Base-by-base conservation (phyloP, 768 basidiomycete species). In the Auriscalpium orientale region DNA sequence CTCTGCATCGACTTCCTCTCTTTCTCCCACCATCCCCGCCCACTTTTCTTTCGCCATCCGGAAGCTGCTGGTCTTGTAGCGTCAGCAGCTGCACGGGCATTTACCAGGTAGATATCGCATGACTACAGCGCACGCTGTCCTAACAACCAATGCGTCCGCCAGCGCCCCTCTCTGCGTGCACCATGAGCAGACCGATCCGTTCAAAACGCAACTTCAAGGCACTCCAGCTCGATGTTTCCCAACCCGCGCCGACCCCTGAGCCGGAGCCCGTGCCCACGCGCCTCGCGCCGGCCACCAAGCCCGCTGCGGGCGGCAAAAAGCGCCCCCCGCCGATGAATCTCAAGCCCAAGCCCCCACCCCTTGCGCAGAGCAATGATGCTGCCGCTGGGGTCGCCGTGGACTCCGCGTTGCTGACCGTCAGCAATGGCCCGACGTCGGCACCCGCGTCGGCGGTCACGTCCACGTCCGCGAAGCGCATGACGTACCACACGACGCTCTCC, bases 191-290 rank as follows among this genome's bases (percentile, higher is more conserved):
- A 40, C 83, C 86, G 53, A 81, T 91, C 59, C 87, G 91, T 71
- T 91, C 91, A 79, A 94, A 94, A 70, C 84, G 91, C 59, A 94
- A 94, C 69, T 92, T 91, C 80, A 93, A 91, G 72, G 84, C 80
- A 40, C 80, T 94, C 9, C 83, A 86, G 73, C 83, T 94, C 67
- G 77, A 81, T 62, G 83, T 86, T 56, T 59, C 77, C 46, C 70
- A 72, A 47, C 68, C 77, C 20, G 62, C 67, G n/a, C 67, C 77
- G 2, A 67, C 74, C 4, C 58, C 71, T 20, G 71, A 77, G 52
- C 65, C 70, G 33, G 71, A 74, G 53, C 74, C 75, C 28, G 59
- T 69, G 62, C 64, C 67, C 66, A 62, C 61, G 12, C 67, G 70
- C 10, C 62, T 65, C 8, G 68, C 72, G 10, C 70, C 70, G 20